phyloP scores from a whole-genome alignment of 2,329 filamentous ascomycete genomes.

The Colletotrichum viniferum region DNA sequence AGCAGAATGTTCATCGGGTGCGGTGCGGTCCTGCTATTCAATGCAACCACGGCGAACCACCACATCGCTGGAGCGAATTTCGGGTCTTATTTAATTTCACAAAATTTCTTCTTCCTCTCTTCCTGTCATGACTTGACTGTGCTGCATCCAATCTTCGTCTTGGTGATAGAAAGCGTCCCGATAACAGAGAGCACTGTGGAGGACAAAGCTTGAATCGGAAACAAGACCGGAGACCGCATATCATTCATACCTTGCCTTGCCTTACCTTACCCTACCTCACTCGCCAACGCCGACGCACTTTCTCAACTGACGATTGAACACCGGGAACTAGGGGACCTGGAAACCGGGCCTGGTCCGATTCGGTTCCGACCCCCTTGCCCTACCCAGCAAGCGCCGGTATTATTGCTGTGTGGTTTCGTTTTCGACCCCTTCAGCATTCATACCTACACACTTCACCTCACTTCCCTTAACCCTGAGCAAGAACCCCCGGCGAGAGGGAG shows the following conservation, averaged over 20 bases:
- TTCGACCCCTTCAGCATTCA: neutral
- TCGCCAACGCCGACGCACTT: neutral
- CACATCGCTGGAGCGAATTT: neutral
- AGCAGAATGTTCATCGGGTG: neutral
- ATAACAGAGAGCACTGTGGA: neutral
- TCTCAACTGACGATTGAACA: neutral
- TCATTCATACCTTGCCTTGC: neutral
- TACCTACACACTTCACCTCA: neutral
- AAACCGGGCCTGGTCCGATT: neutral
- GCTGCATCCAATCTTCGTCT: neutral
- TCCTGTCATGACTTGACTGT: neutral
- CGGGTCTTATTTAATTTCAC: neutral
- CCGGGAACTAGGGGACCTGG: neutral
- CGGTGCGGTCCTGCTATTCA: conserved; percentile 6
- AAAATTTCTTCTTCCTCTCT: neutral
- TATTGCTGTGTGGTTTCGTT: neutral
- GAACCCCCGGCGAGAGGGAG: neutral
- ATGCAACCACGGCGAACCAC: neutral
- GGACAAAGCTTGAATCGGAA: conserved; percentile 6
- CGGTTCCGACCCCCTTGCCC: neutral
- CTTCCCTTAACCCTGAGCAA: neutral
- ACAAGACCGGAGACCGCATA: conserved; percentile 3
- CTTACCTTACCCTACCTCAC: neutral
- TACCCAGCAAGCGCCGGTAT: neutral
- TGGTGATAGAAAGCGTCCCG: neutral